Base-by-base conservation (phyloP, 805 yeast species). In the Pichia thaimueangensis region DNA sequence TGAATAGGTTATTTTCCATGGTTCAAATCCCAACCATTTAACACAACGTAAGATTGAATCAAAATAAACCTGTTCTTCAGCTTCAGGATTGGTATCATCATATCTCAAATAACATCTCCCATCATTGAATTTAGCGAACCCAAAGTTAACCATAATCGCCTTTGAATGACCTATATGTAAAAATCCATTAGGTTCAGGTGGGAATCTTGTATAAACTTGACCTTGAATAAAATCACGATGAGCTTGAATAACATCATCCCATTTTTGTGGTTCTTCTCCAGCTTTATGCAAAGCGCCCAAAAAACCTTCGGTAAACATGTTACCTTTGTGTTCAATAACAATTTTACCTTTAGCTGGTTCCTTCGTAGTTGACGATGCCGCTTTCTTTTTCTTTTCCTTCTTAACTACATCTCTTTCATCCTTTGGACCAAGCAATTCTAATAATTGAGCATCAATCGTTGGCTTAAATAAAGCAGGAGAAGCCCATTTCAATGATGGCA, bases 31-130 rank as follows among this genome's bases (percentile, higher is more conserved):
- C 47, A 93, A 73, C 99, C 99, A 93, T 47, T 73, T 72, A 39
- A 93, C 83, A 78, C 91, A 86, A 49, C 80, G 80, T 58, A 77
- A 69, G 47, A 93, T 93, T 36, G 95, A 80, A 51, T 77, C 79
- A 64, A 93, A 87, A 62, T 84, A 93, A 42, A 78, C 78, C 53
- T 88, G 96, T 54, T 93, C 97, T 67, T 93, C 99, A 35, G 97
- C 96, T 66, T 93, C 98, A 2, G 99, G 99, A 58, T 93, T 93
- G 27, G 99, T 93, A 61, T 93, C 99, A 64, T 93, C 99, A 56
- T 79, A 93, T 63, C 99, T 77, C 62, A 93, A 73, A 61, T 88
- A 87, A 64, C 98, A 93, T 41, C 76, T 71, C 50, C 99, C 99
- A 48, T 77, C 74, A 62, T 88, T 72, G 66, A 69, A 82, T 59